Evolutionary conservation across 129 eudicot genomes (phyloP), one percentile per base, ranked within the genome.

Genomic region (Chrysanthemum seticuspe): DNA sequence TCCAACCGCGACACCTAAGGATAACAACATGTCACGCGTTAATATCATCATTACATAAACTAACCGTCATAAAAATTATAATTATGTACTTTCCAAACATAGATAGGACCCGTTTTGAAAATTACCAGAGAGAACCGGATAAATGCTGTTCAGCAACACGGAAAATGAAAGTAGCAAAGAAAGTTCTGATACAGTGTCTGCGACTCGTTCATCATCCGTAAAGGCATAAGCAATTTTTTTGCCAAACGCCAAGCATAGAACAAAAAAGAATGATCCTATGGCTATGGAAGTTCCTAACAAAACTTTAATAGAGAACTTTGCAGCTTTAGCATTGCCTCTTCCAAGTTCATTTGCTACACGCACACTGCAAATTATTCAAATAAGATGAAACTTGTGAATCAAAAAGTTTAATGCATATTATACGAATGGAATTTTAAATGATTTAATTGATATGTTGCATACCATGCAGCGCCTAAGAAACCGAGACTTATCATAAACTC

Each of bases 261-360:
- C 73, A 56, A 79, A 87, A 78, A 87, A 90, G 72, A 85, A 62
- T n/a, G 80, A 18, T 16, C 97, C 98, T 4, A 90, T 85, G 13
- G 63, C 36, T 65, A 90, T 25, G 1, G 98, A 90, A 68, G 96
- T 88, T 25, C 76, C 80, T 23, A 94, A 44, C 45, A 94, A 75
- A 52, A 94, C 96, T 83, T 86, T 85, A 60, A 90, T 87, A 0
- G 98, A 79, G 74, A 94, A 94, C 67, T 82, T 90, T 29, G 84
- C 89, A 55, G 91, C 97, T 60, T 94, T 81, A 15, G 89, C 93
- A 72, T 90, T 83, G 53, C 98, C 98, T 77, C 84, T 85, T 36
- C 98, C 98, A 5, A 94, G 91, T 67, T 94, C 96, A 83, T 94
- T 90, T 62, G 98, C 87, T 84, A 94, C 80, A 54, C 98, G 80